phyloP scores from a whole-genome alignment of 83 land plant genomes.

The Isoetes engelmannii region DNA sequence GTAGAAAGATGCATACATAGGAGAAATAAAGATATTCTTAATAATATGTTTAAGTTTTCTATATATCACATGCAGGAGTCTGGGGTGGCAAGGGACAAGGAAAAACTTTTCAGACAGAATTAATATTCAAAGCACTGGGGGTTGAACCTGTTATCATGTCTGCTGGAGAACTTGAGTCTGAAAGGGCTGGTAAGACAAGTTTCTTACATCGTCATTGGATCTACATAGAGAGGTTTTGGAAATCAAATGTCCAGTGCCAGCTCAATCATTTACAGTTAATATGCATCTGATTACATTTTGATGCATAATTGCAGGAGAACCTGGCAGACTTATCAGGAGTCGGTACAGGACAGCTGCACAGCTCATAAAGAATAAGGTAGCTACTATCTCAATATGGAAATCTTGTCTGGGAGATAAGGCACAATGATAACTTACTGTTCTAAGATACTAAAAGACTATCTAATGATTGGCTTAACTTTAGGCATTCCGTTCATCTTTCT shows the following conservation, averaged over 20 bases:
- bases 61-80: conserved; percentile 41
- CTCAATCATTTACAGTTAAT: not conserved
- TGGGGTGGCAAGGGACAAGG: conserved; percentile 99
- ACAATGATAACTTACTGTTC: not conserved
- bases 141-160: conserved; percentile 89
- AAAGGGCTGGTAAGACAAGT: conserved; percentile 63
- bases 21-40: too few relatives aligned
- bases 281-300: not conserved
- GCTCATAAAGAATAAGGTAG: conserved; percentile 83
- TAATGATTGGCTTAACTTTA: too few relatives aligned
- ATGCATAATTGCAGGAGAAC: conserved; percentile 55
- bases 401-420: not conserved
- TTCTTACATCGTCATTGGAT: not conserved
- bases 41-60: too few relatives aligned
- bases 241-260: not conserved
- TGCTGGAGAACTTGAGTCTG: conserved; percentile 92
- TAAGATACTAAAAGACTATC: not conserved
- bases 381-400: not conserved
- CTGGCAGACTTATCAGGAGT: conserved; percentile 80
- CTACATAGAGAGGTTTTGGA: not conserved
- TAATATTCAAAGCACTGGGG: conserved; percentile 78
- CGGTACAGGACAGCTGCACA: conserved; percentile 87
- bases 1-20: not conserved
- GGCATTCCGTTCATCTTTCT: too few relatives aligned
- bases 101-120: conserved; percentile 88